These are phyloP conservation scores for Viola odorata DNA, from an alignment of 345 rosid genomes.

Conservation along the genomic window DNA sequence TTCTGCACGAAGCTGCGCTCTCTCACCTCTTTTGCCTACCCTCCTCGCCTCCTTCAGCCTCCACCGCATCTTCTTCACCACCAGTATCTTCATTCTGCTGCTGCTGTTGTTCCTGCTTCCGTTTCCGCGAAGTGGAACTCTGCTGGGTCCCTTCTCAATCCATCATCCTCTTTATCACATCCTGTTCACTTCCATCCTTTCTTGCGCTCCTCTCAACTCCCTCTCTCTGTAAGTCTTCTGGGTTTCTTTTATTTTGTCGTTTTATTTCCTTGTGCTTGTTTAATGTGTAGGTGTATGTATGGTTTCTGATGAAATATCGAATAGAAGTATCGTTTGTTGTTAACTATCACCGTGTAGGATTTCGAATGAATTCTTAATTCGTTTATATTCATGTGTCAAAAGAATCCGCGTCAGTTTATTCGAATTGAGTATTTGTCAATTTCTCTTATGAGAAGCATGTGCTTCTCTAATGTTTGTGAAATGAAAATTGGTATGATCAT, in stretches of 20 bases:
- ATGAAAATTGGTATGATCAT: no score
- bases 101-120: neutral
- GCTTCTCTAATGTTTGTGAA: no score
- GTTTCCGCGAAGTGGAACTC: conserved; percentile 10
- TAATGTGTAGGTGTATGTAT: neutral
- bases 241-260: neutral
- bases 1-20: conserved; percentile 53
- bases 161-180: neutral
- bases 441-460: no score
- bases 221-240: conserved; percentile 36
- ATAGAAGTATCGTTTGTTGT: no score
- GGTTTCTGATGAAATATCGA: conserved; percentile 1
- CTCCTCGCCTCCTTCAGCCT: conserved; percentile 36
- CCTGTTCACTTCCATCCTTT: conserved; percentile 12
- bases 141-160: neutral
- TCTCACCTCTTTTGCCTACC: conserved; percentile 17
- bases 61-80: conserved; percentile 19
- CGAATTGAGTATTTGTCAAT: no score
- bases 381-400: neutral
- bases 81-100: conserved; percentile 11
- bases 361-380: neutral
- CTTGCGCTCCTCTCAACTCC: conserved; percentile 18
- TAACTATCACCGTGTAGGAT: no score
- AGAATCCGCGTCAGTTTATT: no score
- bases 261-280: neutral